phyloP scores from a whole-genome alignment of 1,284 basidiomycete species.

The Puccinia hordei region DNA sequence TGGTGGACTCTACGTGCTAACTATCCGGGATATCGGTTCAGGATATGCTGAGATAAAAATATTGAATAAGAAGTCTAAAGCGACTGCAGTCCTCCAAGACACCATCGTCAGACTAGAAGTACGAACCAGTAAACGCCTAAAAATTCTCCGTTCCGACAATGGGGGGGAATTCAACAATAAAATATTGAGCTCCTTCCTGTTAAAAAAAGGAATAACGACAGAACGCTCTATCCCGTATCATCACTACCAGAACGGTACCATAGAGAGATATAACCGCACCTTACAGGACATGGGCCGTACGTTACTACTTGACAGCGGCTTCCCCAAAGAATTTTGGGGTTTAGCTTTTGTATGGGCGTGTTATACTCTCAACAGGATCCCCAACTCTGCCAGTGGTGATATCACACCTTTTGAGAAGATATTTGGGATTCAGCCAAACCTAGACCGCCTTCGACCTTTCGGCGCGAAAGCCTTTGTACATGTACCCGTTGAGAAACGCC shows the following conservation, averaged over 20 bases:
- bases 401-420: neutral
- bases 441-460: neutral
- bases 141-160: neutral
- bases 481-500: neutral
- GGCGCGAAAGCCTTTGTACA: neutral
- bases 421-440: neutral
- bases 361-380: neutral
- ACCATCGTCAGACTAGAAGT: neutral
- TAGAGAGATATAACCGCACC: too few species aligned
- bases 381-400: neutral
- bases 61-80: neutral
- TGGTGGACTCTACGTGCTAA: neutral
- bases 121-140: neutral
- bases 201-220: too few species aligned
- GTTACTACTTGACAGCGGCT: neutral
- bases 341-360: neutral
- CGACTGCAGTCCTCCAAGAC: too few species aligned
- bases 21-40: neutral
- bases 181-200: too few species aligned
- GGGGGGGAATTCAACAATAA: too few species aligned
- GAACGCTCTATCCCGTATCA: too few species aligned
- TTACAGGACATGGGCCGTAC: neutral
- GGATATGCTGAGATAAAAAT: neutral
- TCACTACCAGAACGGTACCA: too few species aligned
- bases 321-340: slow-evolving; percentile 44